Conservation (phyloP, 148 eudicot species). For the Linanthus parryae region DNA sequence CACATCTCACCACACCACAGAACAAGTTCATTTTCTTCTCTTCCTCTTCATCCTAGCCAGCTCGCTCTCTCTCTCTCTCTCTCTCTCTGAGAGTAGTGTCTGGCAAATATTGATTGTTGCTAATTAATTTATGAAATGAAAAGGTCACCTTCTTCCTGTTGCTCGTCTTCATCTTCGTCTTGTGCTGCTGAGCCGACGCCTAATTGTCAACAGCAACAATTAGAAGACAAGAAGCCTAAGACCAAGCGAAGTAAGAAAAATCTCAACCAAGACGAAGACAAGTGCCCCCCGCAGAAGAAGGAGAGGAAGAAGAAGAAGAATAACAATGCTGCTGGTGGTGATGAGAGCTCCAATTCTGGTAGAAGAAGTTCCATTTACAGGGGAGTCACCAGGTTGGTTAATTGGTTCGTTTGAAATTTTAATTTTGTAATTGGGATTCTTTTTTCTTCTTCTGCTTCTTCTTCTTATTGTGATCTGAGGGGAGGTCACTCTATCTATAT, state of each 20-base stretch:
- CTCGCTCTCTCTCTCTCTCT: slow-evolving; percentile 1
- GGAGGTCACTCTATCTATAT: too few relatives aligned
- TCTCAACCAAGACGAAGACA: slow-evolving; percentile 2
- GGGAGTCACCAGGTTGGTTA: slow-evolving; percentile 60
- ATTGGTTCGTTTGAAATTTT: too few relatives aligned
- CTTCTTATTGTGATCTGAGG: too few relatives aligned
- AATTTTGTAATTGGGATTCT: too few relatives aligned
- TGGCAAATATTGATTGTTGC: neutral
- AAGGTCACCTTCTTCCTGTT: slow-evolving; percentile 25
- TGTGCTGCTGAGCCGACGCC: slow-evolving; percentile 17
- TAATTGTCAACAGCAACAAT: slow-evolving; percentile 9
- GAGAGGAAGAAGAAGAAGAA: too few relatives aligned
- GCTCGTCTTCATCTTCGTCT: slow-evolving; percentile 43
- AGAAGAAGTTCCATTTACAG: slow-evolving; percentile 65
- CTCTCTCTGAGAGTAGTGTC: neutral
- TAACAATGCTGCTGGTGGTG: too few relatives aligned
- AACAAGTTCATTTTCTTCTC: neutral
- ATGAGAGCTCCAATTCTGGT: slow-evolving; percentile 6
- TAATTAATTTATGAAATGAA: slow-evolving; percentile 20
- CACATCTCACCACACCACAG: neutral
- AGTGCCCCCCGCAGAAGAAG: too few relatives aligned
- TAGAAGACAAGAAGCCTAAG: slow-evolving; percentile 19
- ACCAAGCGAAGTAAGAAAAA: slow-evolving; percentile 32
- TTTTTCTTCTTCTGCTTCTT: too few relatives aligned
- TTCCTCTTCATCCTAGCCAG: slow-evolving; percentile 15